Evolutionary conservation across 495 filamentous ascomycete species (phyloP).

Genomic region (Rusavskia elegans): DNA sequence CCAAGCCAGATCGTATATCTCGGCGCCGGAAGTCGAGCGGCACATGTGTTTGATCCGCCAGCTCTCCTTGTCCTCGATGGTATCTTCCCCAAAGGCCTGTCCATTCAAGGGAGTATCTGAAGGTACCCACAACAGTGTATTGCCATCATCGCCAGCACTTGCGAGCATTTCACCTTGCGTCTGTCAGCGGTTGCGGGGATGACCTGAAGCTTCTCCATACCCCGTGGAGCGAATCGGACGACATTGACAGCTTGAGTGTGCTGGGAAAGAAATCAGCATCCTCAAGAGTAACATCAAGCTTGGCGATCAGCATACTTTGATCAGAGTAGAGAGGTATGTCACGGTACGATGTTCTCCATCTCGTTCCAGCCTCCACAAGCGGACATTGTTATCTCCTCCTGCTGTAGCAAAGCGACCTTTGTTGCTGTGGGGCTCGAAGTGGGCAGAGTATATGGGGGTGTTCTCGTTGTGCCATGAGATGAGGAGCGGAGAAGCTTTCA

Average conservation of each 20-base stretch:
- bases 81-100: constrained; percentile 64
- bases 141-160: constrained; percentile 92
- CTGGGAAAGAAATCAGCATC: constrained; percentile 2
- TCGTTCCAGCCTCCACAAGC: constrained; percentile 79
- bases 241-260: constrained; percentile 98
- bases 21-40: constrained; percentile 66
- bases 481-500: constrained; percentile 84
- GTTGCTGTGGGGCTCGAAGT: constrained; percentile 77
- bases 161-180: constrained; percentile 71
- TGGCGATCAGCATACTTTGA: constrained; percentile 31
- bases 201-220: constrained; percentile 24
- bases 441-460: constrained; percentile 83
- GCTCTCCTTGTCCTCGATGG: constrained; percentile 82
- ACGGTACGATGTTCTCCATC: constrained; percentile 79
- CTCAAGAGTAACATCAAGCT: background rate
- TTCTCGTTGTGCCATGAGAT: constrained; percentile 96
- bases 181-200: background rate
- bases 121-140: constrained; percentile 88
- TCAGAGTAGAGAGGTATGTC: constrained; percentile 75
- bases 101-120: constrained; percentile 51
- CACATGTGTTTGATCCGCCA: constrained; percentile 98
- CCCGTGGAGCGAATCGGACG: constrained; percentile 85
- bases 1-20: constrained; percentile 98
- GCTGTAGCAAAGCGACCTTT: constrained; percentile 86
- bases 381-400: constrained; percentile 93